phyloP scores from a whole-genome alignment of 495 filamentous ascomycete species.

The Collariella sp. region DNA sequence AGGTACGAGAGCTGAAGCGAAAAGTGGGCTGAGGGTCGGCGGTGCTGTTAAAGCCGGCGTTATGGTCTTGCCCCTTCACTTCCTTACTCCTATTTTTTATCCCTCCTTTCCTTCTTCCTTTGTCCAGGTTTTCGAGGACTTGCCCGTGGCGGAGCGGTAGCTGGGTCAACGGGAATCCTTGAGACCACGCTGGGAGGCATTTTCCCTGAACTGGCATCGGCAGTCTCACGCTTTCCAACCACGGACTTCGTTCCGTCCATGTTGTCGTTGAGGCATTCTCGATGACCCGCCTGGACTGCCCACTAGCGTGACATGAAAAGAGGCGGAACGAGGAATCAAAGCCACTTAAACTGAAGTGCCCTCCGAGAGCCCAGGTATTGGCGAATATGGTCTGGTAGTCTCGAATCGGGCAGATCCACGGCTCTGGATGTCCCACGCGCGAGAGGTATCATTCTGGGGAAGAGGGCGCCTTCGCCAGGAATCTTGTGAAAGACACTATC shows the following conservation, averaged over 20 bases:
- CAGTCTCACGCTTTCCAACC: constrained; percentile 5
- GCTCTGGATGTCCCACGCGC: neutral
- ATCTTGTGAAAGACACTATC: neutral
- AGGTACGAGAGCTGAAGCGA: neutral
- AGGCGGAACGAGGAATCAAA: neutral
- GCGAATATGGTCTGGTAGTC: constrained; percentile 11
- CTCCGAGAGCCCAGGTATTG: constrained; percentile 7
- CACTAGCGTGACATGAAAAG: neutral
- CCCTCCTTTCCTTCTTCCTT: neutral
- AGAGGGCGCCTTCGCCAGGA: constrained; percentile 11
- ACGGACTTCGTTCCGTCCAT: constrained; percentile 12
- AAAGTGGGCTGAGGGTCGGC: neutral
- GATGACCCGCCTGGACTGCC: constrained; percentile 6
- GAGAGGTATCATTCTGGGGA: constrained; percentile 17
- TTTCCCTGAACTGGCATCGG: neutral
- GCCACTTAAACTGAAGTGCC: constrained; percentile 18
- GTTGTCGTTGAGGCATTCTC: constrained; percentile 19
- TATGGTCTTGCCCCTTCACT: neutral
- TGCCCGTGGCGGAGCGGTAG: constrained; percentile 6
- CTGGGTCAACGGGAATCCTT: constrained; percentile 1
- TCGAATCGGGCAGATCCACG: constrained; percentile 19
- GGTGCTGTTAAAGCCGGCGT: neutral
- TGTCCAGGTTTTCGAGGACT: neutral
- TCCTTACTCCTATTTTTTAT: neutral
- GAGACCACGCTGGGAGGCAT: constrained; percentile 16